Evolutionary conservation across 169 alveolate genomes (phyloP), one percentile per base, ranked within the genome.

Genomic region (Eimeria maxima): DNA sequence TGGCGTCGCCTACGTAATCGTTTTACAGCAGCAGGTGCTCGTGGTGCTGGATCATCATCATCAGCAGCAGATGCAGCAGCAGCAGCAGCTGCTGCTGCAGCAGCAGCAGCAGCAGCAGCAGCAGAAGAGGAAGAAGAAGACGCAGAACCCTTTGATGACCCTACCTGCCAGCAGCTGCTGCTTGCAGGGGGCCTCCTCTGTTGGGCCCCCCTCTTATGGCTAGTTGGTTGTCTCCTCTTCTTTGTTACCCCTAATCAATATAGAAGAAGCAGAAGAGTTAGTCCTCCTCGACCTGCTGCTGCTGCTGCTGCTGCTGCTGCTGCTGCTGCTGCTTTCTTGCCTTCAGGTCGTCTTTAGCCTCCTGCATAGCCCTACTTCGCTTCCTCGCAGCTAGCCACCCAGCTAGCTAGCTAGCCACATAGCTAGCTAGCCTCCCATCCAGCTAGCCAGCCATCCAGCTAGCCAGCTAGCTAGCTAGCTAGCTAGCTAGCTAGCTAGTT

Each of bases 161-260:
- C 94, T 45, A n/a, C 67, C 57, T 87, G 94, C 44, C 94, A 87
- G 44, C 94, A 87, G 83, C 81, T 87, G 63, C 94, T 87, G 63
- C 94, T 87, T 18, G 83, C 73, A 45, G 47, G 47, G 20, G 94
- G 94, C 94, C 42, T 67, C 22, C 80, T 87, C 10, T 87, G 94
- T 65, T 87, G 94, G 94, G 69, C 73, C 45, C 94, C 94, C 3
- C 60, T 87, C 7, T 83, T 87, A 11, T 87, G 94, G 94, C 47
- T 87, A 22, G 29, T 87, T 7, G 94, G 94, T 47, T 69, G 80
- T 14, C 50, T 87, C 47, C 81, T 87, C 33, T 87, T 67, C 80
- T 60, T 33, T 45, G 94, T 87, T 7, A 87, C 94, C 14, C 94
- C 84, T 14, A 57, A 45, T n/a, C 83, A n/a, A 27, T 73, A 60